These are phyloP conservation scores for Sarocladiaceae sp. DNA, from an alignment of 2,329 filamentous ascomycete genomes.

Conservation along the genomic window DNA sequence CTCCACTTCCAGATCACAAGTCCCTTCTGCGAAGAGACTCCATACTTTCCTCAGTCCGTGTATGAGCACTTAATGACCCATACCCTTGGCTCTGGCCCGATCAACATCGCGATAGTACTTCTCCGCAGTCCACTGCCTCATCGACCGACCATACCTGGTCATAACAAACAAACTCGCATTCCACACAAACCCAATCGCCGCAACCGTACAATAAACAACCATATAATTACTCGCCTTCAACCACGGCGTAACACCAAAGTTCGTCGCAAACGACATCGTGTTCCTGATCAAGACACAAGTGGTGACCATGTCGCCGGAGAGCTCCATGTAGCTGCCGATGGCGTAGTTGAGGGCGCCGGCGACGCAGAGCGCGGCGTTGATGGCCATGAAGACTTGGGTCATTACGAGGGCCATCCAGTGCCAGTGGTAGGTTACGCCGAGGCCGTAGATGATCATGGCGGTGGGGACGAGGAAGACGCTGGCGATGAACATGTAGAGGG, in stretches of 20 bases:
- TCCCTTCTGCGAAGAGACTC: background rate
- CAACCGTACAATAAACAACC: conserved; percentile 31
- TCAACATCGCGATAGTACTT: conserved; percentile 34
- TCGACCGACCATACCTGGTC: conserved; percentile 41
- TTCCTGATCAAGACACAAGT: conserved; percentile 30
- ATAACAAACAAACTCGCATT: conserved; percentile 39
- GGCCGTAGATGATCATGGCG: conserved; percentile 38
- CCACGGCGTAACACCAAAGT: conserved; percentile 30
- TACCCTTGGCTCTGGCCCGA: conserved; percentile 16
- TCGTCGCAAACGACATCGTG: conserved; percentile 33
- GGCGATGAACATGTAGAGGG: conserved; percentile 33
- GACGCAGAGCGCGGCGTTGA: conserved; percentile 22
- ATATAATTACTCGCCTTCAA: conserved; percentile 29
- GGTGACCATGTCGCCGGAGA: conserved; percentile 24
- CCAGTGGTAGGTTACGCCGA: conserved; percentile 23
- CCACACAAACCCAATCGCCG: conserved; percentile 30
- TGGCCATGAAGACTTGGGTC: conserved; percentile 22
- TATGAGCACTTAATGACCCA: conserved; percentile 12
- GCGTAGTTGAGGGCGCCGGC: conserved; percentile 23
- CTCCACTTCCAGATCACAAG: too few relatives aligned
- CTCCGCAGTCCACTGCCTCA: conserved; percentile 32
- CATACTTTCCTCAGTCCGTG: background rate
- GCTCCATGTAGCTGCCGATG: conserved; percentile 25
- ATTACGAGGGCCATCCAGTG: conserved; percentile 27
- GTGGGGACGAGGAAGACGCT: conserved; percentile 34